Conservation (phyloP, 495 filamentous ascomycete species). For the Penicillium mononematosum region DNA sequence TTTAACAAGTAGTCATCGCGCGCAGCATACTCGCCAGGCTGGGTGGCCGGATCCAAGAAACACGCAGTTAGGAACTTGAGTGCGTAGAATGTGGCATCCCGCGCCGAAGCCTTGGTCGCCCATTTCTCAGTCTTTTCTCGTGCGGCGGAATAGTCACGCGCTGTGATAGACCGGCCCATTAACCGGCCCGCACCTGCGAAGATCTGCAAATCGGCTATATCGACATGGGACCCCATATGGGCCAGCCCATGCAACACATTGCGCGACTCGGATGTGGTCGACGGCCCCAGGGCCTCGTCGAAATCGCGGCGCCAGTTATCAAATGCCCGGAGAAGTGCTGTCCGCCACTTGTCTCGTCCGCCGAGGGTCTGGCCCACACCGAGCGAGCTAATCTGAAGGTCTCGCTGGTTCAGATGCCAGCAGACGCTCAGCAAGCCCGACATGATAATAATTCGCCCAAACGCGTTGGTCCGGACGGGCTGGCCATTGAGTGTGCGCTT, state of each 20-base stretch:
- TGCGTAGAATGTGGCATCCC: slow-evolving; percentile 93
- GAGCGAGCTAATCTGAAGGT: slow-evolving; percentile 89
- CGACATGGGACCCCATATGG: slow-evolving; percentile 98
- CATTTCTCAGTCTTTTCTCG: slow-evolving; percentile 78
- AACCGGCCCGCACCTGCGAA: slow-evolving; percentile 84
- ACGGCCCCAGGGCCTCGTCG: slow-evolving; percentile 71
- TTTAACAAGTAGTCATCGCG: slow-evolving; percentile 89
- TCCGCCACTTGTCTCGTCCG: slow-evolving; percentile 89
- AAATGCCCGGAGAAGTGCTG: slow-evolving; percentile 81
- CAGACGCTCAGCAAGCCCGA: slow-evolving; percentile 88
- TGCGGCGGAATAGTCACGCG: slow-evolving; percentile 75
- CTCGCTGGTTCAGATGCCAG: slow-evolving; percentile 97
- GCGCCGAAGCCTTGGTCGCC: slow-evolving; percentile 88
- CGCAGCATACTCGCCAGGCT: slow-evolving; percentile 63
- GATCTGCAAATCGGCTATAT: slow-evolving; percentile 96
- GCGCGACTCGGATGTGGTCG: slow-evolving; percentile 61
- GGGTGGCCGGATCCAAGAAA: slow-evolving; percentile 56
- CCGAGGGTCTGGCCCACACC: slow-evolving; percentile 78
- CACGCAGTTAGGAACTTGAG: slow-evolving; percentile 82
- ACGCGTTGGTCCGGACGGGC: slow-evolving; percentile 86
- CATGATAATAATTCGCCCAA: slow-evolving; percentile 95
- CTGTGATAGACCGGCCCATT: slow-evolving; percentile 80
- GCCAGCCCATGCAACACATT: slow-evolving; percentile 90
- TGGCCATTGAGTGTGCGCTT: slow-evolving; percentile 88
- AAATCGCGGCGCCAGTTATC: slow-evolving; percentile 95